These are phyloP conservation scores for Hygrophila difformis DNA, from an alignment of 257 asterid genomes.

Conservation along the genomic window DNA sequence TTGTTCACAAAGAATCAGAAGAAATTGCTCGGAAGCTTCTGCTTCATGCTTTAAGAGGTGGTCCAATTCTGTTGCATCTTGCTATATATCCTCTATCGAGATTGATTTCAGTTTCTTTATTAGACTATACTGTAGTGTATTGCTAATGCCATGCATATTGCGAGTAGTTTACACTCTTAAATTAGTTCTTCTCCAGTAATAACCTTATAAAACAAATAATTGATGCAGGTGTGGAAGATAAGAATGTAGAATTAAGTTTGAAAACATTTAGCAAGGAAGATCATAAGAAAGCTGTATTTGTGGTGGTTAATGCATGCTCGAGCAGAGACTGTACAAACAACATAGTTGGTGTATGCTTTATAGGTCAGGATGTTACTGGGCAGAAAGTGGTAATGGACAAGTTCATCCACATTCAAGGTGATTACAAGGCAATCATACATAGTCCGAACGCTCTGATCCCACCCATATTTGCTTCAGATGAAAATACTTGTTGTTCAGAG, in stretches of 20 bases:
- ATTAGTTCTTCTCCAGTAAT: conserved; percentile 4
- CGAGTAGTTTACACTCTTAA: not conserved
- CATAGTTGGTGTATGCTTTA: conserved; percentile 84
- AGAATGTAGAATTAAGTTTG: conserved; percentile 63
- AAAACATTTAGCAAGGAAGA: conserved; percentile 51
- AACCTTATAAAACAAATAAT: conserved; percentile 7
- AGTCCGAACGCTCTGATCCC: conserved; percentile 84
- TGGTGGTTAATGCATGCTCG: conserved; percentile 87
- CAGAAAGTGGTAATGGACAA: conserved; percentile 87
- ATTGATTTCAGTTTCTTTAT: not conserved
- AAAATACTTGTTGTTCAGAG: conserved; percentile 78
- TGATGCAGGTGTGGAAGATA: conserved; percentile 73
- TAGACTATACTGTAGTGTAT: too few relatives aligned
- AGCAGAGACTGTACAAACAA: conserved; percentile 75
- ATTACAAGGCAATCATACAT: conserved; percentile 84
- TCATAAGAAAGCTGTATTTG: conserved; percentile 43
- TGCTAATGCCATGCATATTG: too few relatives aligned
- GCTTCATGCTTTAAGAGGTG: conserved; percentile 61
- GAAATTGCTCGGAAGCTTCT: conserved; percentile 51
- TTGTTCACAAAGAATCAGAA: conserved; percentile 55
- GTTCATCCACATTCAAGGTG: conserved; percentile 77
- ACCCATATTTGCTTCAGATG: conserved; percentile 91
- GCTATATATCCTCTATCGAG: not conserved
- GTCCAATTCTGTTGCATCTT: conserved; percentile 11
- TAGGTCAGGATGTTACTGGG: conserved; percentile 86